Evolutionary conservation across 2,329 filamentous ascomycete genomes (phyloP).

Genomic region (Sporothrix protearum): DNA sequence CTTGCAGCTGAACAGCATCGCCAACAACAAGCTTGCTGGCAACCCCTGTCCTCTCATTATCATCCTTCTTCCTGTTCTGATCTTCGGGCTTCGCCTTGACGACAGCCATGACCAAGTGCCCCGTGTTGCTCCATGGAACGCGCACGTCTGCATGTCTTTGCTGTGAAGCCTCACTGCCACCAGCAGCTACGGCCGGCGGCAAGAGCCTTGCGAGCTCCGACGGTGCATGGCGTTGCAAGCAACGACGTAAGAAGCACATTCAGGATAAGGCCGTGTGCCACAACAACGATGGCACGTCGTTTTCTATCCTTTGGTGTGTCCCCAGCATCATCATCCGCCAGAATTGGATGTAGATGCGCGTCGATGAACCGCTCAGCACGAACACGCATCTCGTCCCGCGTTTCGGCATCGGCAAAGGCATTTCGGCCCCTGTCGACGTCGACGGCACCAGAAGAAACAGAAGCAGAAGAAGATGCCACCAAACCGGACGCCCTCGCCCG

Average conservation of each 20-base stretch:
- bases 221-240: constrained; percentile 51
- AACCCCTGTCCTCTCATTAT: not conserved
- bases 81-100: constrained; percentile 14
- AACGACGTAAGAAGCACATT: constrained; percentile 64
- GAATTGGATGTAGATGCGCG: constrained; percentile 56
- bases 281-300: constrained; percentile 54
- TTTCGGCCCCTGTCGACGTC: not conserved
- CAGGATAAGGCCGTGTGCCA: constrained; percentile 81
- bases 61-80: not conserved
- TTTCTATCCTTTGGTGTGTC: not conserved
- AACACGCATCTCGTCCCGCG: constrained; percentile 60
- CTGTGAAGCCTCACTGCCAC: not conserved
- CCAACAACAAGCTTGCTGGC: not conserved
- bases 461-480: too few relatives aligned
- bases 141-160: constrained; percentile 30
- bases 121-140: constrained; percentile 53
- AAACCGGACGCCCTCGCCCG: constrained; percentile 63
- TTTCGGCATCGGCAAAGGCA: constrained; percentile 56
- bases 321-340: constrained; percentile 33
- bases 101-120: constrained; percentile 40
- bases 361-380: constrained; percentile 66
- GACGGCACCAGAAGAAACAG: not conserved
- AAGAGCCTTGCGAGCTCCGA: constrained; percentile 29
- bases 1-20: constrained; percentile 33
- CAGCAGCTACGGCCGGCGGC: constrained; percentile 17